Percentiles rank a stretch among this genome's conserved stretches.
These are phyloP conservation scores for Boletus reticuloceps DNA, from an alignment of 768 basidiomycete species.

Conservation along the genomic window DNA sequence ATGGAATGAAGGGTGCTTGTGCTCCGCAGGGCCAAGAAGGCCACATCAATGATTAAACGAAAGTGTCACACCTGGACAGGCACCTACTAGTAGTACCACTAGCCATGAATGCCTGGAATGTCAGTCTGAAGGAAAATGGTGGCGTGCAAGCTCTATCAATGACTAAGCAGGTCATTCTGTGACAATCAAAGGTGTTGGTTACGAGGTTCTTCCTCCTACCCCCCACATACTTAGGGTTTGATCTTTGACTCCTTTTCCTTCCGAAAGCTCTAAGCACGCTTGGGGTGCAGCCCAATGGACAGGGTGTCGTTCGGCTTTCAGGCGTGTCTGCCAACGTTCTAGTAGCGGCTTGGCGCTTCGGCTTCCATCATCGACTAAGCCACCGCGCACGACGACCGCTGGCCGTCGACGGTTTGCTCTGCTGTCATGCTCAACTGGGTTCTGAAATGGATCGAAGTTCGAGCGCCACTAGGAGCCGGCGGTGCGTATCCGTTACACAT, in stretches of 20 bases:
- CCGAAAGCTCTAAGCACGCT: neutral
- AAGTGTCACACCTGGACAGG: neutral
- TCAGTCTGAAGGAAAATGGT: conserved; percentile 9
- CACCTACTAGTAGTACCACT: too few species aligned
- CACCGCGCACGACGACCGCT: neutral
- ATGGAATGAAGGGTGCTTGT: conserved; percentile 13
- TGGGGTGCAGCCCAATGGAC: neutral
- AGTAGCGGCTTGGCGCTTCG: neutral
- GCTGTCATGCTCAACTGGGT: neutral
- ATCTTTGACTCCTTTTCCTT: neutral
- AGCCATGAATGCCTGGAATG: conserved; percentile 13
- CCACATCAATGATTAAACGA: neutral
- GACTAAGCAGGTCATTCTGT: conserved; percentile 31
- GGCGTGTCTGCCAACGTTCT: neutral
- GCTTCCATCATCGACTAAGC: conserved; percentile 9
- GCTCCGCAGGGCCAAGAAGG: conserved; percentile 2
- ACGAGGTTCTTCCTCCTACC: neutral
- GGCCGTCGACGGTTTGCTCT: neutral
- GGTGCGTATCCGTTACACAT: conserved; percentile 1
- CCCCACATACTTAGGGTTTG: conserved; percentile 1
- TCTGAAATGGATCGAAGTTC: conserved; percentile 8
- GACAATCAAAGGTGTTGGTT: neutral
- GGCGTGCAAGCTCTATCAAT: neutral
- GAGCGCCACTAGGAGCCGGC: neutral
- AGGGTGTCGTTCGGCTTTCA: neutral